Evolutionary conservation across 257 asterid species (phyloP), one percentile per base, ranked within the genome.

Genomic region (Nicotiana benthamiana): DNA sequence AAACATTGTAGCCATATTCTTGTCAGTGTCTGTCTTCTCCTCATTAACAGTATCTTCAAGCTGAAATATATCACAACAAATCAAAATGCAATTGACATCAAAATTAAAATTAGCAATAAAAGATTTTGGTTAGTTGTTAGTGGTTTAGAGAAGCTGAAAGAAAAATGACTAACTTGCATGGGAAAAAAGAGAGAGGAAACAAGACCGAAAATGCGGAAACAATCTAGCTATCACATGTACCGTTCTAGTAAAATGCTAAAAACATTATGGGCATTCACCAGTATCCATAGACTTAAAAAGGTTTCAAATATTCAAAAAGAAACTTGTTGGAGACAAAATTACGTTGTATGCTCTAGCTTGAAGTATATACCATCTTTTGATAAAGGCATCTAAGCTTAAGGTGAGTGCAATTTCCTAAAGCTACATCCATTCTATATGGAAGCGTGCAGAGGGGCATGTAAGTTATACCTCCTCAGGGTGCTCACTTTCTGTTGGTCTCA

Each of bases 1-100:
- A 85, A 93, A 95, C 97, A 95, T 93, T n/a, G 87, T 86, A 46
- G 91, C 94, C 99, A 95, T 93, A 77, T 95, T 93, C 87, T 88
- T 93, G 80, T 95, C 97, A 10, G 99, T 95, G 76, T 93, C 98
- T 0, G 95, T 91, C 86, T 87, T 89, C 81, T 89, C 94, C 78
- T 91, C 84, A 56, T 79, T 63, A 34, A 79, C 87, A 84, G 83
- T 65, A 34, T 80, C 88, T 24, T 90, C 87, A 81, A 94, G 93
- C 98, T 94, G 93, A 82, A 70, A 76, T 36, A 75, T 51, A 20
- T 60, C 48, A 67, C 64, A 61, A 53, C 22, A 26, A 40, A 22
- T 70, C 32, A 20, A 56, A 43, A 54, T 79, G 13, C 15, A 28
- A 32, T 79, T 43, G 43, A 6, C 61, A 15, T 54, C 20, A 16